A percentile compares a stretch with the other conserved stretches of the same genome.
phyloP scores from a whole-genome alignment of 306 rosid genomes.

The Rosa chinensis region DNA sequence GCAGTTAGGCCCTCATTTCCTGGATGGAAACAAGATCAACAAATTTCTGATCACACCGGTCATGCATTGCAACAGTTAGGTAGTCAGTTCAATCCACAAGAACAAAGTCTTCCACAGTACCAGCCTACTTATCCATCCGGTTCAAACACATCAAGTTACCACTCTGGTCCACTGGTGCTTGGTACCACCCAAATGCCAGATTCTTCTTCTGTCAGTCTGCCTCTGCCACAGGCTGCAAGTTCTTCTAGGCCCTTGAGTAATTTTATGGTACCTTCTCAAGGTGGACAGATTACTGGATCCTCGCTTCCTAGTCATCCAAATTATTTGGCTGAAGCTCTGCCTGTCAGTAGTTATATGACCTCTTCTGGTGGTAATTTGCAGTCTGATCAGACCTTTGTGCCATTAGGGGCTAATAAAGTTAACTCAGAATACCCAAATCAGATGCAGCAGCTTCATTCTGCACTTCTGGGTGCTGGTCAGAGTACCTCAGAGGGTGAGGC shows the following conservation, averaged over 20 bases:
- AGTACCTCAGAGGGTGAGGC: constrained; percentile 76
- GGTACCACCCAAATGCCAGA: constrained; percentile 67
- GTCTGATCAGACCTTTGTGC: constrained; percentile 43
- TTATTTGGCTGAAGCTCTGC: constrained; percentile 57
- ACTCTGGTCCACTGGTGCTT: constrained; percentile 45
- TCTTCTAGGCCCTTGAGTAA: constrained; percentile 59
- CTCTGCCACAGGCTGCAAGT: constrained; percentile 52
- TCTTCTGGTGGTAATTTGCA: constrained; percentile 52
- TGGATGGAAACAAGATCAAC: constrained; percentile 80
- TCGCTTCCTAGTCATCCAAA: constrained; percentile 53
- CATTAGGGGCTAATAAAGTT: constrained; percentile 49
- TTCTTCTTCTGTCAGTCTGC: constrained; percentile 41
- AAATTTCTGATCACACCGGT: constrained; percentile 53
- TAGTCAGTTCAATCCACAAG: constrained; percentile 52
- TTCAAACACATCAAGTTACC: constrained; percentile 45
- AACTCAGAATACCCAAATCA: constrained; percentile 62
- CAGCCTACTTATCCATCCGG: constrained; percentile 67
- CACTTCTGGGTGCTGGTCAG: constrained; percentile 57
- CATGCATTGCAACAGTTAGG: constrained; percentile 65
- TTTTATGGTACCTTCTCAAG: constrained; percentile 51
- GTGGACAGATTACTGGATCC: constrained; percentile 52
- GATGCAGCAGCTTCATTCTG: constrained; percentile 62
- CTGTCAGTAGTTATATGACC: constrained; percentile 45
- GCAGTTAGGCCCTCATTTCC: constrained; percentile 56
- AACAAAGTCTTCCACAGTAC: constrained; percentile 45